Base-by-base conservation (phyloP, 2,329 filamentous ascomycete species). In the Chaetoscypha palmicola region DNA sequence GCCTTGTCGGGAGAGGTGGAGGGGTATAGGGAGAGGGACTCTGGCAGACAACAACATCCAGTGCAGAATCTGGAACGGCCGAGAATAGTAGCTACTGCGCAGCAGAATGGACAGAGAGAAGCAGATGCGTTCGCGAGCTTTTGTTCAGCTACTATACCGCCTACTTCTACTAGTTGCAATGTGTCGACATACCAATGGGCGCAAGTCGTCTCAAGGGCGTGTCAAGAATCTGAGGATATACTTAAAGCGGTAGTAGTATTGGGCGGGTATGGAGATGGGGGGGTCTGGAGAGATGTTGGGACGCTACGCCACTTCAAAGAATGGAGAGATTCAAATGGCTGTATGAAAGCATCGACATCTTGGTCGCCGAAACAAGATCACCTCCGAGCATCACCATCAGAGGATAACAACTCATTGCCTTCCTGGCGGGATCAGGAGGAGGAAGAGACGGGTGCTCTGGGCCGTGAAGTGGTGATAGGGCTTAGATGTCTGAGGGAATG, bases 361-460 rank as follows among this genome's bases (percentile, higher is more conserved):
- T 21, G 19, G 19, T 21, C 9, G 3, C 14, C 16, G 31, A 33
- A 16, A 33, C 31, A 17, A 16, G 14, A 11, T 7, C n/a, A n/a
- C n/a, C n/a, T n/a, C n/a, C n/a, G n/a, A n/a, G n/a, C n/a, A n/a
- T n/a, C n/a, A n/a, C n/a, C n/a, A n/a, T 17, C 31, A 7, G 16
- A 28, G 11, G 26, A 31, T 17, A 28, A 30, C n/a, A 22, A 36
- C 17, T 36, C 32, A 5, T 21, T 43, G 9, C 33, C 40, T 19
- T 37, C 40, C 17, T 43, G 32, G 40, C 33, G 40, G 14, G 39
- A 34, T 19, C 40, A 43, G 33, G 33, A 43, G 24, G 40, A 36
- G 17, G 33, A 36, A 28, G 40, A 36, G 33, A 43, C 33, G 14
- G 40, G 40, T 4, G 30, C 19, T 16, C 5, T 43, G 11, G 40